These are phyloP conservation scores for Exophiala phaeomuriformis DNA, from an alignment of 2,329 filamentous ascomycete species.

Conservation along the genomic window DNA sequence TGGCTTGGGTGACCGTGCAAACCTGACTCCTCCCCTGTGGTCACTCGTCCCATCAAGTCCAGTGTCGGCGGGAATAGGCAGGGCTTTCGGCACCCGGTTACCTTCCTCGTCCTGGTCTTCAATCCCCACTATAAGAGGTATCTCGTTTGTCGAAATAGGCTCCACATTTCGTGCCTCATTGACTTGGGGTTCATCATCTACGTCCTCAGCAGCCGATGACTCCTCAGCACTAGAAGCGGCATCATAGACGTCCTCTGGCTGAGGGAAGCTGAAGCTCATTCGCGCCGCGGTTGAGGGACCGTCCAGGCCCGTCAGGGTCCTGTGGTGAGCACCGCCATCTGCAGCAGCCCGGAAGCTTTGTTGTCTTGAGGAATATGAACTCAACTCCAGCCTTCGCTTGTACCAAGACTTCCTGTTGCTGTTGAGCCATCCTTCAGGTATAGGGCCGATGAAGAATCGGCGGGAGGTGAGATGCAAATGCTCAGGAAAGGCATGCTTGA, in stretches of 20 bases:
- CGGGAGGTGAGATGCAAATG: conserved; percentile 56
- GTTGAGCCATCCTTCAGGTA: conserved; percentile 58
- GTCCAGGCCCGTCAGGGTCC: conserved; percentile 30
- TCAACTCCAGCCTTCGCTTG: conserved; percentile 39
- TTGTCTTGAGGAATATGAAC: conserved; percentile 41
- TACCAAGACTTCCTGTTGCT: conserved; percentile 59
- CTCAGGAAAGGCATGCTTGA: conserved; percentile 55
- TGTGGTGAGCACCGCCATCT: conserved; percentile 38
- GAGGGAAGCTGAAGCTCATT: conserved; percentile 31
- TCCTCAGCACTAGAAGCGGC: conserved; percentile 13
- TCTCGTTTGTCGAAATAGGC: conserved; percentile 22
- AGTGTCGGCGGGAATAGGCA: conserved; percentile 11
- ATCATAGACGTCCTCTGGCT: conserved; percentile 31
- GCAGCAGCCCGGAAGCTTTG: conserved; percentile 48
- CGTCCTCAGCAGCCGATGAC: conserved; percentile 11
- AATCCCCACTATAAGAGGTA: conserved; percentile 9
- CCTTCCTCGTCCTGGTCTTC: conserved; percentile 5
- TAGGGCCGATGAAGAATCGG: conserved; percentile 59
- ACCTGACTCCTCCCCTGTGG: neutral
- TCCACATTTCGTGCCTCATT: conserved; percentile 19
- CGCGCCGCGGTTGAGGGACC: conserved; percentile 28
- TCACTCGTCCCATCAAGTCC: conserved; percentile 8
- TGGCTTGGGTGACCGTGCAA: conserved; percentile 4
- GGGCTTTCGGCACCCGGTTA: conserved; percentile 3
- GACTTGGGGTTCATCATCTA: conserved; percentile 5